Evolutionary conservation across 345 rosid genomes (phyloP).

Genomic region (Mallotus nudiflorus): DNA sequence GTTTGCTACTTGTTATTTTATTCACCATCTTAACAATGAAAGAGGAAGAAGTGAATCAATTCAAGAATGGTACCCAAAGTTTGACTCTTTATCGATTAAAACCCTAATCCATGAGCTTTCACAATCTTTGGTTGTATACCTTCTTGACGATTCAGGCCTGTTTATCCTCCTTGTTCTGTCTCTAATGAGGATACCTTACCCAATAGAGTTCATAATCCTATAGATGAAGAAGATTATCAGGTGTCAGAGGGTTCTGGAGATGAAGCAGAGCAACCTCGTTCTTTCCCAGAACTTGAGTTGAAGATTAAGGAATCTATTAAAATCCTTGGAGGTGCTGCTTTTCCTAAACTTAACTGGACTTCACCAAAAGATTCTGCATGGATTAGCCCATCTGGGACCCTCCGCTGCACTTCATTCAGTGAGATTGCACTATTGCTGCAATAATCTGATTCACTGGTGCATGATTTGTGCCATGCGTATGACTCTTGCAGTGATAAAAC

Average conservation of each 20-base stretch:
- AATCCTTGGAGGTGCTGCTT: conserved; percentile 62
- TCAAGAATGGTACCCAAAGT: conserved; percentile 86
- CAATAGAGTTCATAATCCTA: conserved; percentile 60
- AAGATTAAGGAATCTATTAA: conserved; percentile 61
- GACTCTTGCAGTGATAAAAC: conserved; percentile 60
- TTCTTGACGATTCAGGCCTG: conserved; percentile 70
- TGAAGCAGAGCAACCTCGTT: conserved; percentile 50
- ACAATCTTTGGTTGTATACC: conserved; percentile 66
- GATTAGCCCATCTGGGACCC: conserved; percentile 71
- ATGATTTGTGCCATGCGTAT: conserved; percentile 75
- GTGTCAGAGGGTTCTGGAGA: conserved; percentile 64
- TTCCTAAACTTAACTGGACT: conserved; percentile 91
- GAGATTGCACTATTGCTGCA: conserved; percentile 66
- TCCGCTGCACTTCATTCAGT: conserved; percentile 62
- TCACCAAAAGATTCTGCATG: conserved; percentile 91
- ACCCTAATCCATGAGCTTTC: conserved; percentile 74
- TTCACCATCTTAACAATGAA: conserved; percentile 40
- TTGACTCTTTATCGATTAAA: conserved; percentile 59
- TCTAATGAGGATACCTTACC: conserved; percentile 72
- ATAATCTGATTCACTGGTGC: conserved; percentile 70
- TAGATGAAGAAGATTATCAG: conserved; percentile 66
- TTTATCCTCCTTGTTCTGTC: conserved; percentile 61
- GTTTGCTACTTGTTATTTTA: no score
- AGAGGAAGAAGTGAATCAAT: conserved; percentile 66
- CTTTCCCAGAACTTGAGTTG: conserved; percentile 55